These are phyloP conservation scores for Medicago lupulina DNA, from an alignment of 306 rosid genomes.

Conservation along the genomic window DNA sequence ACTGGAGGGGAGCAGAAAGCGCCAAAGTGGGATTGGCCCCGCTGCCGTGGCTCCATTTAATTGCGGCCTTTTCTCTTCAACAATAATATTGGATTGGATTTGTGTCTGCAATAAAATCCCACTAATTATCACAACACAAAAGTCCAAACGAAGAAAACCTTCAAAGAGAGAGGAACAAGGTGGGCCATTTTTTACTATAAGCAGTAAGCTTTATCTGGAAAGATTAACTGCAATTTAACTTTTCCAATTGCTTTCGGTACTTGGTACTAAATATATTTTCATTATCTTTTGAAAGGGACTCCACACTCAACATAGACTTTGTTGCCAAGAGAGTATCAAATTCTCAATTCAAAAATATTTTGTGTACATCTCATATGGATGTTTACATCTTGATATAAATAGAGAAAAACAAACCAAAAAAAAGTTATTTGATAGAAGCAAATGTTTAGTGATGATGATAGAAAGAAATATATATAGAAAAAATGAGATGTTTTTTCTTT, in stretches of 20 bases:
- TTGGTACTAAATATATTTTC: background rate
- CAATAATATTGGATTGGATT: background rate
- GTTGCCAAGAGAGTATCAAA: constrained; percentile 6
- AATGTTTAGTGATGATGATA: too few species aligned
- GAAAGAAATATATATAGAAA: too few species aligned
- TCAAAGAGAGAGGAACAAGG: background rate
- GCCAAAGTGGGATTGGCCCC: constrained; percentile 7
- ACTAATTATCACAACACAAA: background rate
- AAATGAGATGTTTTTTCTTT: too few species aligned
- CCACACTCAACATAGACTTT: constrained; percentile 11
- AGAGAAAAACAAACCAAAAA: too few species aligned
- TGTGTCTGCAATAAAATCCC: constrained; percentile 15
- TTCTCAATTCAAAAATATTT: background rate
- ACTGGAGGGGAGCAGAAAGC: constrained; percentile 4
- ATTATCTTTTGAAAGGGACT: constrained; percentile 1
- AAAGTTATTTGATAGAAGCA: too few species aligned
- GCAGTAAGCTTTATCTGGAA: background rate
- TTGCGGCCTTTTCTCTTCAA: constrained; percentile 16
- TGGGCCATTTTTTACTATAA: constrained; percentile 25
- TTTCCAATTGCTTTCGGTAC: background rate
- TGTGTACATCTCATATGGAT: too few species aligned
- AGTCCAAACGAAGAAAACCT: constrained; percentile 4
- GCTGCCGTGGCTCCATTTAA: background rate
- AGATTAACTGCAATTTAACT: background rate
- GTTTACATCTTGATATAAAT: too few species aligned